phyloP scores from a whole-genome alignment of 495 filamentous ascomycete species.

The Neurospora terricola region DNA sequence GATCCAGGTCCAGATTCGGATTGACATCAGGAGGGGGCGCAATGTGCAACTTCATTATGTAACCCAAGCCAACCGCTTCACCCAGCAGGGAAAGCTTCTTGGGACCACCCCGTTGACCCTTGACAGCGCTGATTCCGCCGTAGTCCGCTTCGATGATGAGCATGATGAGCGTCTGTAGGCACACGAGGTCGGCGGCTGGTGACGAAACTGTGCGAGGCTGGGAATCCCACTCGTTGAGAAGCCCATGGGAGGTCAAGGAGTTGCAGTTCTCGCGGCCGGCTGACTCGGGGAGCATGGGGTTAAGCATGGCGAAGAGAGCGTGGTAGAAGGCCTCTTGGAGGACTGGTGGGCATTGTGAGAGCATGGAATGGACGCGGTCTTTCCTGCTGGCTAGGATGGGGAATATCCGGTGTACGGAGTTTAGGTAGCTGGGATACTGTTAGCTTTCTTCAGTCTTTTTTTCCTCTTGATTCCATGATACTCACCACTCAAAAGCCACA shows the following conservation, averaged over 20 bases:
- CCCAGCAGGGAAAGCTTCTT: slow-evolving; percentile 37
- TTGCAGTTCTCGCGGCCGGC: slow-evolving; percentile 26
- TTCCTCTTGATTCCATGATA: neutral
- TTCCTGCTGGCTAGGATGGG: slow-evolving; percentile 64
- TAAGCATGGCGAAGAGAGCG: slow-evolving; percentile 52
- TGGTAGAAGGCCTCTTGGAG: slow-evolving; percentile 64
- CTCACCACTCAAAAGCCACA: slow-evolving; percentile 35
- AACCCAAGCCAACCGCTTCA: slow-evolving; percentile 49
- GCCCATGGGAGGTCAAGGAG: slow-evolving; percentile 35
- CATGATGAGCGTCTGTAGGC: slow-evolving; percentile 54
- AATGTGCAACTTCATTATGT: slow-evolving; percentile 45
- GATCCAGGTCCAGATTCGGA: slow-evolving; percentile 33
- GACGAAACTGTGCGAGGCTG: slow-evolving; percentile 23
- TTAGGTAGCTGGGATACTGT: slow-evolving; percentile 48
- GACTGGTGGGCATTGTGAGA: slow-evolving; percentile 48
- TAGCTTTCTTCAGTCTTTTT: neutral
- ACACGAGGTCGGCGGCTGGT: slow-evolving; percentile 43
- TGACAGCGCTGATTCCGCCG: slow-evolving; percentile 22
- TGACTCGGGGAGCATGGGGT: slow-evolving; percentile 45
- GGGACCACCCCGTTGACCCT: slow-evolving; percentile 20
- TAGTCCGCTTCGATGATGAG: slow-evolving; percentile 51
- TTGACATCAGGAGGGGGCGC: slow-evolving; percentile 15
- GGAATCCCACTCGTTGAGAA: slow-evolving; percentile 45
- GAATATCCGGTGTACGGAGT: slow-evolving; percentile 60
- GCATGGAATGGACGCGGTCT: slow-evolving; percentile 46